Conservation (phyloP, 345 rosid species). For the Schrenkiella parvula region DNA sequence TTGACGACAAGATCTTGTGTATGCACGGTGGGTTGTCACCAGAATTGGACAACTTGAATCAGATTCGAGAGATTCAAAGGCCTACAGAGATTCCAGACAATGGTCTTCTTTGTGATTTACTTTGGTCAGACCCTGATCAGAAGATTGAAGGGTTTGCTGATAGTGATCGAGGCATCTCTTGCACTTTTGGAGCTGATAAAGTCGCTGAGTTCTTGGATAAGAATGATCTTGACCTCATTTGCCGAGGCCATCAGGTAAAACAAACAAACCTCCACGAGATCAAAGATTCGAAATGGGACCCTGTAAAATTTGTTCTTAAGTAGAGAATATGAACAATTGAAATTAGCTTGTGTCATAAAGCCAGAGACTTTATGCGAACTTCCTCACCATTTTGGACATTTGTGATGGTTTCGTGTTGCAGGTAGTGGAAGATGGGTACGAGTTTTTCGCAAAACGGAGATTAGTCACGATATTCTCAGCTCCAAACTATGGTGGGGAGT, state of each 20-base stretch:
- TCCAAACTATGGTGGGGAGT: conserved; percentile 97
- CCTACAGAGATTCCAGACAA: conserved; percentile 82
- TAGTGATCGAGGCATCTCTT: conserved; percentile 88
- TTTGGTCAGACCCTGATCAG: conserved; percentile 93
- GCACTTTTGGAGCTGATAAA: conserved; percentile 74
- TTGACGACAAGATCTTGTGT: conserved; percentile 82
- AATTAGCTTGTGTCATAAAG: neutral
- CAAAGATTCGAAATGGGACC: neutral
- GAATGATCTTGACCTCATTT: conserved; percentile 88
- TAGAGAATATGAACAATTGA: neutral
- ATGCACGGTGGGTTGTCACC: conserved; percentile 99
- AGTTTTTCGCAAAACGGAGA: conserved; percentile 79
- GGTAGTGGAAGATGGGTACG: conserved; percentile 98
- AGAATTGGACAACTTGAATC: conserved; percentile 58
- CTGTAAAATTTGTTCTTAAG: neutral
- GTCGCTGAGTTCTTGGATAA: conserved; percentile 78
- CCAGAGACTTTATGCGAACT: neutral
- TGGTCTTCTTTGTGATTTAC: conserved; percentile 90
- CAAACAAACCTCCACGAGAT: neutral
- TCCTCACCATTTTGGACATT: neutral
- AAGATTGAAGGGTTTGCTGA: conserved; percentile 67
- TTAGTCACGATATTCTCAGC: conserved; percentile 93
- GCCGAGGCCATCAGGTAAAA: conserved; percentile 96
- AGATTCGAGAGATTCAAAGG: conserved; percentile 71
- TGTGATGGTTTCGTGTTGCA: conserved; percentile 27